Evolutionary conservation across 2,329 filamentous ascomycete genomes (phyloP), one percentile per base, ranked within the genome.

Genomic region (Onygenales sp.): DNA sequence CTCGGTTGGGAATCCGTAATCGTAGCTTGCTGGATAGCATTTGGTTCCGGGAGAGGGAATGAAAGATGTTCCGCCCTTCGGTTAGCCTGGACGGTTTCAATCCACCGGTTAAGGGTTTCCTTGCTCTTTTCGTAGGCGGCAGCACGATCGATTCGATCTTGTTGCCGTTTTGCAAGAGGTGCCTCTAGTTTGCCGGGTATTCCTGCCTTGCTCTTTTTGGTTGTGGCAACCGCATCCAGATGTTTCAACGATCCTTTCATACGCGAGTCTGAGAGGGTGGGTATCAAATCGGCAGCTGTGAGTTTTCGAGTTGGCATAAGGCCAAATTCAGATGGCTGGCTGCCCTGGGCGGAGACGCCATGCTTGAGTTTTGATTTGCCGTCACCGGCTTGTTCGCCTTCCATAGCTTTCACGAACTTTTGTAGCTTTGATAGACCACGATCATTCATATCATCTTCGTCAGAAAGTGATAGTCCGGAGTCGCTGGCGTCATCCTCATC

Each of bases 61-160:
- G 85, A 78, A 10, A 98, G 76, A 68, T 95, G 89, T 58, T 97
- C 93, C 1, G 92, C 91, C 61, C 89, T 81, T 55, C 93, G 86
- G 69, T 96, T 96, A 35, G 89, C 83, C 72, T 96, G 95, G 64
- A 98, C 90, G 0, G 93, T 97, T 56, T 96, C 92, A 35, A 86
- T 86, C 93, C 93, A 98, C 62, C 89, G 83, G 58, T 88, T 84
- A 31, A 98, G 76, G 0, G 90, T 92, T 69, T 96, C 86, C 63
- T 94, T 95, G 50, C 89, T 91, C 75, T 95, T 91, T 38, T 90
- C 83, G 62, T 91, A 94, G 2, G 93, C 93, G 27, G 84, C 89
- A 51, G 78, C 76, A 50, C 93, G 87, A 63, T 95, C 86, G 13
- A 96, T 72, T 49, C 84, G 83, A 65, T 91, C 90, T 69, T 97